Evolutionary conservation across 768 basidiomycete species (phyloP).

Genomic region (Phanerodontia chrysosporium): DNA sequence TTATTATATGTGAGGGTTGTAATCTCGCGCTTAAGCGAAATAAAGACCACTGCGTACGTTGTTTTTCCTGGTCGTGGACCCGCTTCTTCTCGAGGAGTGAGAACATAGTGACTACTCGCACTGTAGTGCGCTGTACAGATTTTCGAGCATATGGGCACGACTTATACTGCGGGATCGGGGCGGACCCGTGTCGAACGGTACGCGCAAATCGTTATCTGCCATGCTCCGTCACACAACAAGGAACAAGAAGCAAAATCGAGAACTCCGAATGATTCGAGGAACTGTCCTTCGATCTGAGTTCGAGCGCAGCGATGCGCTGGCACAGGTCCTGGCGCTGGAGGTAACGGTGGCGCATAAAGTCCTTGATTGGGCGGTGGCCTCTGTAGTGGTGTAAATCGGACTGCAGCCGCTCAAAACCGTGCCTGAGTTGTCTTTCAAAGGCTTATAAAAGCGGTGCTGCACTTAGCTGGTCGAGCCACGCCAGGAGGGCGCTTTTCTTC

Average conservation of each 20-base stretch:
- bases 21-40: no score
- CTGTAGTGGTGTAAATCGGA: no score
- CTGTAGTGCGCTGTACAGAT: background rate
- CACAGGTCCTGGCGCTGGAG: no score
- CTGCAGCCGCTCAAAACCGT: no score
- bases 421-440: background rate
- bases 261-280: background rate
- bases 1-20: background rate
- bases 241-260: background rate
- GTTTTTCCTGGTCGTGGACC: background rate
- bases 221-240: background rate
- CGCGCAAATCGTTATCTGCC: background rate
- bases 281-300: no score
- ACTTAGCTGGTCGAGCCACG: background rate
- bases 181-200: background rate
- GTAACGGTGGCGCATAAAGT: no score
- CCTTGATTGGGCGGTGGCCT: no score
- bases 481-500: background rate
- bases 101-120: background rate
- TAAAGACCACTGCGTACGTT: constrained; percentile 2
- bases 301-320: no score
- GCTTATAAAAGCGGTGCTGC: background rate
- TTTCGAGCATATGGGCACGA: background rate
- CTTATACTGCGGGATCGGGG: background rate
- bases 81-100: background rate